Evolutionary conservation across 2,329 filamentous ascomycete genomes (phyloP), one percentile per base, ranked within the genome.

Genomic region (Malbranchea cinnamomea): DNA sequence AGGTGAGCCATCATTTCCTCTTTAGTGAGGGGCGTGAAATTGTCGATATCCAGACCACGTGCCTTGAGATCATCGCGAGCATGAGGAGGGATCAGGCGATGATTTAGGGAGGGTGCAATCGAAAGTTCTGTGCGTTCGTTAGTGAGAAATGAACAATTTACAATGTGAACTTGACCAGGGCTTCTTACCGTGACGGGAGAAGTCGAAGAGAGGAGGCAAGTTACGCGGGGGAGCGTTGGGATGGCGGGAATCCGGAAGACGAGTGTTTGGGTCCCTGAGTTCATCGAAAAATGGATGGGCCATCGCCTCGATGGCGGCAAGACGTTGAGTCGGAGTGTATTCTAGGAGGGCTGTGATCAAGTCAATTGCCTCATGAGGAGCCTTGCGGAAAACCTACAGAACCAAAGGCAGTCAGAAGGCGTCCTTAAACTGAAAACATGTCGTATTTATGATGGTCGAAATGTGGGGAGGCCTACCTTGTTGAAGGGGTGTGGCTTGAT

Each of bases 401-500:
- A 7, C 23, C 19, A 37, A n/a, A n/a, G n/a, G n/a, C n/a, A n/a
- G n/a, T n/a, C n/a, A n/a, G n/a, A 36, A 48, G 41, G 45, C 49
- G 29, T 32, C 20, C 21, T 24, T 11, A 11, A 30, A 31, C 28
- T 26, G 30, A 16, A 24, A 13, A 21, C 18, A 20, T n/a, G 10
- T 6, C 1, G 6, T 10, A 24, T 9, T 8, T 15, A 9, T 5
- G 5, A 11, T 17, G 28, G 17, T 18, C 13, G 22, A 25, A 15
- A 6, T 14, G 9, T 25, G 10, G 10, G 12, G 16, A 13, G 14
- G 2, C 8, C 26, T 15, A 10, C 7, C 71, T 95, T 95, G 63
- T 80, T 91, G 68, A 98, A 98, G 16, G 89, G 89, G 52, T 98
- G 89, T 35, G 89, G 89, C 67, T 98, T 98, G 65, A 98, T 98